Evolutionary conservation across 768 basidiomycete species (phyloP).

Genomic region (Fistulinella prunicolor): DNA sequence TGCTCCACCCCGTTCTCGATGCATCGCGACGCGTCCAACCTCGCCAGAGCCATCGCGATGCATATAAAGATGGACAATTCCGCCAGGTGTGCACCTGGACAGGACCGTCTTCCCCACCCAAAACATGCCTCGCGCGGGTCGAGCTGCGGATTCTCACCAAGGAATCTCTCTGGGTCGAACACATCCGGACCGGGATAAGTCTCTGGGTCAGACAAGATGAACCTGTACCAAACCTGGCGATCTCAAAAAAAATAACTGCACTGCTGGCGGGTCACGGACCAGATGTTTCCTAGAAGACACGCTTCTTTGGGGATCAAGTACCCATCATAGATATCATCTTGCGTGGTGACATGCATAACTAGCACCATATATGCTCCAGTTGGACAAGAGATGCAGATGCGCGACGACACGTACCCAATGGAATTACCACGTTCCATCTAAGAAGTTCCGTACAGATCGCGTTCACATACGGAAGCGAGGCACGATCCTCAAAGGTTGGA

Average conservation of each 20-base stretch:
- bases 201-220: slow-evolving; percentile 6
- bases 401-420: not conserved
- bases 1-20: not conserved
- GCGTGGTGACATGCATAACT: slow-evolving; percentile 5
- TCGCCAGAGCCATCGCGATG: slow-evolving; percentile 5
- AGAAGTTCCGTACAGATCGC: not conserved
- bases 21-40: slow-evolving; percentile 5
- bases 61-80: slow-evolving; percentile 8
- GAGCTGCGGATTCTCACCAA: not conserved
- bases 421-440: not conserved
- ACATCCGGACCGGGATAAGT: slow-evolving; percentile 9
- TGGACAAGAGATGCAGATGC: not conserved
- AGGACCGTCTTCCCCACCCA: slow-evolving; percentile 10
- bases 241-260: not conserved
- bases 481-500: not conserved
- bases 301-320: slow-evolving; percentile 21
- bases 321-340: slow-evolving; percentile 20
- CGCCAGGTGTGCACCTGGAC: slow-evolving; percentile 5
- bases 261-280: slow-evolving; percentile 2
- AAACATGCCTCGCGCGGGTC: slow-evolving; percentile 12
- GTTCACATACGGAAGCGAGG: not conserved
- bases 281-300: slow-evolving; percentile 1
- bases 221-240: slow-evolving; percentile 1
- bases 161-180: slow-evolving; percentile 14
- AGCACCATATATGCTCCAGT: not conserved